Percentiles rank a stretch among this genome's conserved stretches.
phyloP scores from a whole-genome alignment of 805 yeast genomes.

The Kuraishia piskuri region DNA sequence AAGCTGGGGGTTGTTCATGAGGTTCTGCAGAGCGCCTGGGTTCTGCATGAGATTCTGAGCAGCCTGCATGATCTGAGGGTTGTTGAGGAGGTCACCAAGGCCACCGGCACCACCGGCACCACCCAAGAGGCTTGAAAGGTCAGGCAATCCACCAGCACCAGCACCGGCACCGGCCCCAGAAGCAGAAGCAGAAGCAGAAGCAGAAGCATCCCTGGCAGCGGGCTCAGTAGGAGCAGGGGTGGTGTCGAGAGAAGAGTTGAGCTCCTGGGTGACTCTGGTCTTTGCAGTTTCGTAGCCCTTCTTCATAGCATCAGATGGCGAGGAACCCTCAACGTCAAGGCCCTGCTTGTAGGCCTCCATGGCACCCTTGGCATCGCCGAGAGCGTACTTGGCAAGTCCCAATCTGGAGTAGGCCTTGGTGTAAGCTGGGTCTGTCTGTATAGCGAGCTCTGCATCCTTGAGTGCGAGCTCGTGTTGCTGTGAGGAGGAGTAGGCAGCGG shows the following conservation, averaged over 20 bases:
- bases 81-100: slow-evolving; percentile 63
- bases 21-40: slow-evolving; percentile 63
- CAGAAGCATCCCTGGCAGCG: slow-evolving; percentile 13
- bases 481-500: slow-evolving; percentile 87
- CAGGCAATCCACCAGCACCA: slow-evolving; percentile 60
- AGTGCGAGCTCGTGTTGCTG: slow-evolving; percentile 71
- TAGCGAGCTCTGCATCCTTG: slow-evolving; percentile 76
- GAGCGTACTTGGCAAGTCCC: slow-evolving; percentile 90
- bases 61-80: slow-evolving; percentile 88
- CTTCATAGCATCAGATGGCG: slow-evolving; percentile 81
- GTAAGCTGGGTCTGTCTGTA: slow-evolving; percentile 66
- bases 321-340: slow-evolving; percentile 76
- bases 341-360: slow-evolving; percentile 88
- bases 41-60: slow-evolving; percentile 84
- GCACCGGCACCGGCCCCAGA: slow-evolving; percentile 20
- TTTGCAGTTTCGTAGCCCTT: slow-evolving; percentile 93
- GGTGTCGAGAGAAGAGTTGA: slow-evolving; percentile 32
- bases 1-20: slow-evolving; percentile 75
- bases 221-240: slow-evolving; percentile 6
- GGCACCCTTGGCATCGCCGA: slow-evolving; percentile 86
- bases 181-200: slow-evolving; percentile 19
- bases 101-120: slow-evolving; percentile 68
- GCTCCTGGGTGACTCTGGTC: slow-evolving; percentile 72
- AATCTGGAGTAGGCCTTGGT: slow-evolving; percentile 93
- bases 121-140: slow-evolving; percentile 46